Base-by-base conservation (phyloP, 805 yeast genomes). In the Kodamaea neixiangensis region DNA sequence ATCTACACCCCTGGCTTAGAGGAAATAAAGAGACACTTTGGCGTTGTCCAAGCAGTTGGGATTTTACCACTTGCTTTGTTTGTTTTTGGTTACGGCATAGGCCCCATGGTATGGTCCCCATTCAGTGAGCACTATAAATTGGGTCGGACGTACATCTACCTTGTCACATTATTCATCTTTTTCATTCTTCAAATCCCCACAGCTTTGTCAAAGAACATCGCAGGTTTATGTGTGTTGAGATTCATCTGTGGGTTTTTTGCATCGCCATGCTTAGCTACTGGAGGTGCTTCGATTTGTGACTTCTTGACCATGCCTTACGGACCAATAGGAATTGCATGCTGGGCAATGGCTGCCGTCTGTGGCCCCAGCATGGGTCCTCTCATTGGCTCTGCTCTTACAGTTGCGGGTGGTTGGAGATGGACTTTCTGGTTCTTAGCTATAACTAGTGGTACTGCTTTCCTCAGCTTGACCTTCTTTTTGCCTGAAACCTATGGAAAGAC, bases 281-380 rank as follows among this genome's bases (percentile, higher is more conserved):
- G 87, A 40, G 85, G 82, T 52, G 87, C 84, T 9, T 69, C 81
- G 3, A 62, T 82, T 38, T 76, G 79, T 29, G 87, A 83, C 60
- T 65, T 82, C 44, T 61, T 77, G 25, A 44, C 62, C 3, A 62
- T 71, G 17, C 73, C 80, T 3, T 66, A 67, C 50, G 62, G 75
- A 34, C 81, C 85, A 2, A 54, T 76, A 15, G 77, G 78, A 2
- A 65, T 82, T 47, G 79, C 79, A 7, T 51, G 69, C 5, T 83
- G 86, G 86, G 70, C 82, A 15, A 58, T 77, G 31, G 83, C 79
- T 46, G 79, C 82, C 0, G 79, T 78, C 38, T 67, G 75, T 46
- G 87, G 86, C 7, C 85, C 85, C 1, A 70, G 76, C 10, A 37
- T 79, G 14, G 86, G 85, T 10, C 87, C 87, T 0, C 58, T 83